Percentiles rank a stretch among this genome's conserved stretches.
Conservation (phyloP, 202 grass and related monocot genomes). For the Miscanthus sacchariflorus region DNA sequence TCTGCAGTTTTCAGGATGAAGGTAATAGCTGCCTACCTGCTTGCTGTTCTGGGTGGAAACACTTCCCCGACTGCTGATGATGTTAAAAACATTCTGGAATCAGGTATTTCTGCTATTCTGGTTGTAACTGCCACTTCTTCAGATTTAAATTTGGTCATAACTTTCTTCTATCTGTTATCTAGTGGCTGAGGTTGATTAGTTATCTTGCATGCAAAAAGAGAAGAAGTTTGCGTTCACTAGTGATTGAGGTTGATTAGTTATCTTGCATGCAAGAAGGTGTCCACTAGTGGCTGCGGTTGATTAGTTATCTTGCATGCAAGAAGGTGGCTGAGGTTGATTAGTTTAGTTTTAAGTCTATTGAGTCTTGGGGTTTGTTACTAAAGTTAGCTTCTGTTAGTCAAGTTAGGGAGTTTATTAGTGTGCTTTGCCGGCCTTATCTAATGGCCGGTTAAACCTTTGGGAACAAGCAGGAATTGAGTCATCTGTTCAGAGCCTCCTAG, state of each 20-base stretch:
- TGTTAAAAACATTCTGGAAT: conserved; percentile 67
- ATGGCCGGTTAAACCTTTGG: not conserved
- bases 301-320: not conserved
- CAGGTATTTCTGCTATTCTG: conserved; percentile 53
- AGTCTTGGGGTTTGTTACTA: not conserved
- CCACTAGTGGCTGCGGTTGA: not conserved
- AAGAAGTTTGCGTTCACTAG: not conserved
- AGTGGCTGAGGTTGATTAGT: not conserved
- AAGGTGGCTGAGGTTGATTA: not conserved
- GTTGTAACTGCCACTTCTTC: not conserved
- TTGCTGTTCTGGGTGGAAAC: conserved; percentile 62
- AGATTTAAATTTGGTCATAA: not conserved
- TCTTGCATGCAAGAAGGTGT: not conserved
- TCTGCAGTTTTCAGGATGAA: conserved; percentile 53
- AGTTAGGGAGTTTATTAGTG: not conserved
- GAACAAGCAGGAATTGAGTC: not conserved
- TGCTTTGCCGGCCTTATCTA: not conserved
- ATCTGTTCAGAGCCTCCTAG: not conserved
- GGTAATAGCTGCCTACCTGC: conserved; percentile 68
- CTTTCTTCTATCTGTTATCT: not conserved
- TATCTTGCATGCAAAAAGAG: not conserved
- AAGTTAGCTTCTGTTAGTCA: not conserved
- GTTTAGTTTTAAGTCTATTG: not conserved
- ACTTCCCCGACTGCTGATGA: conserved; percentile 55
- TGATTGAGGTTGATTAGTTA: not conserved